Evolutionary conservation across 495 filamentous ascomycete species (phyloP), one percentile per base, ranked within the genome.

Genomic region (Jackrogersella multiformis): DNA sequence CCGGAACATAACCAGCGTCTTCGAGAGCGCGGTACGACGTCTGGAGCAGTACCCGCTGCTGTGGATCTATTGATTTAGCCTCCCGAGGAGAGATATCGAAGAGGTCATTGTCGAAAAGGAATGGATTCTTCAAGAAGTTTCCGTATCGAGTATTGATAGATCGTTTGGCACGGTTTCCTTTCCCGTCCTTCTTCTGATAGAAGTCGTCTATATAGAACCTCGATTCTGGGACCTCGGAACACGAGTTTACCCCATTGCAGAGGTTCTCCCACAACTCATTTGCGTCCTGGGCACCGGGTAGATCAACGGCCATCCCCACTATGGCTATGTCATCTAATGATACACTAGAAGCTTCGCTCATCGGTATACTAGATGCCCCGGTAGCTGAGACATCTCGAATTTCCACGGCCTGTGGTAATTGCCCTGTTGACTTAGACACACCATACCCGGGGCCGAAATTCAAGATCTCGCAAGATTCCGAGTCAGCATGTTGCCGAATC

Each of bases 51-150:
- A 77, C 36, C 6, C 80, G 58, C 39, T 79, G 77, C 60, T 76
- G 74, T 6, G 56, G 64, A 16, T 61, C 64, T n/a, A 60, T 53
- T 23, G 74, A 66, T 2, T 44, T 69, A 5, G 82, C 84, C 39
- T 86, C 84, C 18, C 66, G 61, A 5, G 73, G 63, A 5, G 74
- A 66, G 41, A 84, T 72, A 51, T 75, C 74, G 71, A 85, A 85
- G 48, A 85, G 84, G 0, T 72, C 62, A 1, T 81, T 77, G 61
- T 85, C 83, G 66, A 86, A 86, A 26, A 62, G 45, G 45, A 49
- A 49, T 5, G 45, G 45, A 20, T 49, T 49, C 45, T 49, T 49
- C n/a, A 49, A 6, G 45, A 49, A 49, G 26, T 49, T 49, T 49
- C 45, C 45, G 26, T 49, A 49, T 49, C 45, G 26, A 4, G 45